Evolutionary conservation across 2,329 filamentous ascomycete genomes (phyloP).

Genomic region (Botrytis squamosa): DNA sequence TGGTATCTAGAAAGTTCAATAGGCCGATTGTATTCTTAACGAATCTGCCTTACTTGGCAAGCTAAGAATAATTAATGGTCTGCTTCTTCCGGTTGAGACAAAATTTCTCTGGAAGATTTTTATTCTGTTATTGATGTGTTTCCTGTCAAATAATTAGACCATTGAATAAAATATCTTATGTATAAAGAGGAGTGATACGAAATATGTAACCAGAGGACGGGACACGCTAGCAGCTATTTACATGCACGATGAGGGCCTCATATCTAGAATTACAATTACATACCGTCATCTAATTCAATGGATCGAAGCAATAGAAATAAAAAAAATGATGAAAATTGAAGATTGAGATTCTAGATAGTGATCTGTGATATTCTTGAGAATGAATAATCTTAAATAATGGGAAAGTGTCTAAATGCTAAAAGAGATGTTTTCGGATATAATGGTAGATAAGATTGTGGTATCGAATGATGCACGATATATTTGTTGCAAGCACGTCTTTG

Average conservation of each 20-base stretch:
- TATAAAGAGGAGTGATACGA: neutral
- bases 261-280: neutral
- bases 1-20: neutral
- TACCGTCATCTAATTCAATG: neutral
- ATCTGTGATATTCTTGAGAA: neutral
- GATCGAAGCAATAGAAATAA: neutral
- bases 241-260: neutral
- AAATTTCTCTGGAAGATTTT: too few relatives aligned
- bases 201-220: neutral
- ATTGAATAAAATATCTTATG: neutral
- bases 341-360: too few relatives aligned
- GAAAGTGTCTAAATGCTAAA: neutral
- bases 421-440: neutral
- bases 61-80: neutral
- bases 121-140: neutral
- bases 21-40: neutral
- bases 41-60: too few relatives aligned
- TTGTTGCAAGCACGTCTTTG: neutral
- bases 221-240: neutral
- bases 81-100: neutral
- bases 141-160: neutral
- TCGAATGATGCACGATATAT: neutral
- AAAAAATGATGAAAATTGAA: neutral
- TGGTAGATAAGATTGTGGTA: neutral
- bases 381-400: neutral